Base-by-base conservation (phyloP, 2,329 filamentous ascomycete species). In the Ophiostoma perfectum region DNA sequence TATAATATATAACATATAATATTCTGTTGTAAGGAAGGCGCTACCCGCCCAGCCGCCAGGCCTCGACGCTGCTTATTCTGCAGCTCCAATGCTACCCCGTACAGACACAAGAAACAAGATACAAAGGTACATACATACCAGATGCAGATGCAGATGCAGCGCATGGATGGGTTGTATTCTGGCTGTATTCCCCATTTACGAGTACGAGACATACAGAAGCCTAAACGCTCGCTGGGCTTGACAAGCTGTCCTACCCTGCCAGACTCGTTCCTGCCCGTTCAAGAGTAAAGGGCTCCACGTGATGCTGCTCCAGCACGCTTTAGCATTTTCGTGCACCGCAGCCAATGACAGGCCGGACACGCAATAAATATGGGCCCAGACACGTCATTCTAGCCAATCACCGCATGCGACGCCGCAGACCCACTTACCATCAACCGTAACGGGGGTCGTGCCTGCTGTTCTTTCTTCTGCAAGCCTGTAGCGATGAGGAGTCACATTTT, bases 401-500 rank as follows among this genome's bases (percentile, higher is more conserved):
- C 16, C 14, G 5, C 5, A 41, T 42, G 60, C 55, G 39, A 42
- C 1, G 8, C 5, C 4, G 16, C 7, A 42, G 60, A 39, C 7
- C 12, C 60, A 5, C 38, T 39, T 4, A 16, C 58, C 58, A 62
- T 42, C n/a, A 6, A 11, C 27, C 58, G 58, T 41, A 55, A 55
- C 49, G 49, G 49, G 49, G 55, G 55, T 60, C 27, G 55, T 60
- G 55, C 55, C 55, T 60, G 55, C 55, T 60, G 55, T 38, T 60
- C 55, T 27, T 55, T 55, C 49, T 55, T 27, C 49, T 27, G n/a
- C 27, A n/a, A n/a, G 18, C 27, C 49, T 55, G 49, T 55, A 55
- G 12, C 49, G 49, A 55, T 47, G 63, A 49, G 63, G 44, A 65
- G 63, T 65, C 63, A 65, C 47, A 60, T 47, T 45, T 49, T 18